Percentiles rank a stretch among this genome's conserved stretches.
phyloP scores from a whole-genome alignment of 805 yeast genomes.

The Nakazawaea sp. region DNA sequence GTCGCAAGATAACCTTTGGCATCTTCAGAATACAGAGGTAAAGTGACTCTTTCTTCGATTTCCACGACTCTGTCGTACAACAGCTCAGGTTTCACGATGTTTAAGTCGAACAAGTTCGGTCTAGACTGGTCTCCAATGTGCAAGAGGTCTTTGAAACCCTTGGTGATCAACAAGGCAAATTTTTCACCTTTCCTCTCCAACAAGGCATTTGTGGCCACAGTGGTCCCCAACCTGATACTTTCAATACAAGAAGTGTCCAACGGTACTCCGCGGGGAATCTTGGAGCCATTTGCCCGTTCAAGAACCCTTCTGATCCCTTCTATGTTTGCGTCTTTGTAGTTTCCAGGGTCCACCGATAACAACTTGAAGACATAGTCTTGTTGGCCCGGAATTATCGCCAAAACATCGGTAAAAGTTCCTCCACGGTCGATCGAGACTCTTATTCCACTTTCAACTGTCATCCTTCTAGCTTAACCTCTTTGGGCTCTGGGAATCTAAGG shows the following conservation, averaged over 20 bases:
- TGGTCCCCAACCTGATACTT: constrained; percentile 40
- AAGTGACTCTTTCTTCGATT: constrained; percentile 49
- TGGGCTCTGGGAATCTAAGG: too few relatives aligned
- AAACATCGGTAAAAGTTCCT: constrained; percentile 40
- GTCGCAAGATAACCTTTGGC: constrained; percentile 19
- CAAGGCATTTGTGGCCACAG: constrained; percentile 49
- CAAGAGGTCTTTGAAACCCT: constrained; percentile 43
- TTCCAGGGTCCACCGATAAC: constrained; percentile 39
- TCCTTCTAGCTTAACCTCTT: too few relatives aligned
- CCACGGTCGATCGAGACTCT: constrained; percentile 20
- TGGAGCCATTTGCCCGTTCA: constrained; percentile 27
- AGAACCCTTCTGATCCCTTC: constrained; percentile 43
- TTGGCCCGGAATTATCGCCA: constrained; percentile 32
- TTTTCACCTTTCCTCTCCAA: constrained; percentile 45
- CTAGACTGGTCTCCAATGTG: constrained; percentile 48
- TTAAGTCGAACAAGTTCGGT: constrained; percentile 43
- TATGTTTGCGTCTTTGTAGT: constrained; percentile 43
- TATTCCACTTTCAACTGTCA: constrained; percentile 9
- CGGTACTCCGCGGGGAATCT: constrained; percentile 24
- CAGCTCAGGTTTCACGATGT: constrained; percentile 39
- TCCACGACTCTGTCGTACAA: constrained; percentile 38
- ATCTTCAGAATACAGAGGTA: constrained; percentile 27
- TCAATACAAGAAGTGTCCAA: constrained; percentile 30
- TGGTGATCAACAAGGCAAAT: constrained; percentile 40
- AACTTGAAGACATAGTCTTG: constrained; percentile 36